These are phyloP conservation scores for Mycosphaerella arachidis DNA, from an alignment of 2,329 filamentous ascomycete genomes.

Conservation along the genomic window DNA sequence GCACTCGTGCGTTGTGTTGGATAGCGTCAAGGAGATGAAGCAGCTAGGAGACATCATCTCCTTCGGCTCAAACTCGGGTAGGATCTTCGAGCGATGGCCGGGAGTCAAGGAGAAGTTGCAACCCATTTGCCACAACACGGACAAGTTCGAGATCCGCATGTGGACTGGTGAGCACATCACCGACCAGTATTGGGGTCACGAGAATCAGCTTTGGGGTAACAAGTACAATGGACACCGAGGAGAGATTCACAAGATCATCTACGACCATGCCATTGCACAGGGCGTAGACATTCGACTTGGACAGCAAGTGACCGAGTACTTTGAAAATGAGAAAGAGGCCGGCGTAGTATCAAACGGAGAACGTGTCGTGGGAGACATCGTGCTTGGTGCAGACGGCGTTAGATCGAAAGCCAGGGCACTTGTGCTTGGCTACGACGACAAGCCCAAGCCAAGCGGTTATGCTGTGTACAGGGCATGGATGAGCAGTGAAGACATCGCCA, in stretches of 20 bases:
- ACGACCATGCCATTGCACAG: conserved; percentile 30
- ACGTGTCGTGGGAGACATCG: conserved; percentile 44
- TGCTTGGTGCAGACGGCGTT: conserved; percentile 52
- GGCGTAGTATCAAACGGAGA: conserved; percentile 31
- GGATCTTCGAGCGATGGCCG: conserved; percentile 58
- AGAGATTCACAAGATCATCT: conserved; percentile 34
- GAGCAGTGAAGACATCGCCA: conserved; percentile 43
- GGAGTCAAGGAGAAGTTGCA: conserved; percentile 33
- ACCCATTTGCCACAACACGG: conserved; percentile 32
- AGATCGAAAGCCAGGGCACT: conserved; percentile 49
- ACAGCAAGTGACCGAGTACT: conserved; percentile 28
- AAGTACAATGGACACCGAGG: conserved; percentile 35
- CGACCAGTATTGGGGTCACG: conserved; percentile 32
- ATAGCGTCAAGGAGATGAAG: conserved; percentile 55
- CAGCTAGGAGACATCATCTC: conserved; percentile 58
- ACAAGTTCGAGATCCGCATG: conserved; percentile 27
- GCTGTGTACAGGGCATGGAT: conserved; percentile 54
- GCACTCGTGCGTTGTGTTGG: conserved; percentile 56
- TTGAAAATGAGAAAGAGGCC: conserved; percentile 25
- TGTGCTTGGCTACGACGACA: conserved; percentile 47
- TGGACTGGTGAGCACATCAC: conserved; percentile 31
- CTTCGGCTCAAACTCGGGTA: conserved; percentile 57
- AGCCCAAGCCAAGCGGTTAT: conserved; percentile 46
- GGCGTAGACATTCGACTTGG: conserved; percentile 33
- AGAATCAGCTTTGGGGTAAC: conserved; percentile 29